A percentile compares a stretch with the other conserved stretches of the same genome.
Conservation (phyloP, 2,329 filamentous ascomycete genomes). For the Penicillium sp. region DNA sequence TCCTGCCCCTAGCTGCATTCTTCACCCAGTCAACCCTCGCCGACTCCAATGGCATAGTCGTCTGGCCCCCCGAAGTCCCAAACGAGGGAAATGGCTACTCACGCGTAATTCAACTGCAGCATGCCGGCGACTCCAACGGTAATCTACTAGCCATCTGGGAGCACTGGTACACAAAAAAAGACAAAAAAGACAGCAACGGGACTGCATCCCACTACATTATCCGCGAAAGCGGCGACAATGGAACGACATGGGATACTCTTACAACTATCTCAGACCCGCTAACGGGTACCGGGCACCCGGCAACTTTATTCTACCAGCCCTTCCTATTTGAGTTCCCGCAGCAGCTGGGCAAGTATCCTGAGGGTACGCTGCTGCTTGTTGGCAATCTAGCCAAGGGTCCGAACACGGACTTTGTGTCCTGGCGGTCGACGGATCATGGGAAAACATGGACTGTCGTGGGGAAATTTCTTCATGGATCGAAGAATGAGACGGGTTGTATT, state of each 20-base stretch:
- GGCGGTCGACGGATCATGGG: conserved; percentile 10
- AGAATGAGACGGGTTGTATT: conserved; percentile 1
- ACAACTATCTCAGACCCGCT: not conserved
- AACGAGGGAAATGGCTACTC: not conserved
- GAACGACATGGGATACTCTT: conserved; percentile 2
- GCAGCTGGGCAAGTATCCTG: conserved; percentile 13
- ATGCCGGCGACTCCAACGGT: conserved; percentile 4
- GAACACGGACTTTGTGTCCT: conserved; percentile 8
- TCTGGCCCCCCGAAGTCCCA: no score
- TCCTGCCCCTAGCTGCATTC: no score
- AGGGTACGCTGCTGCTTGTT: conserved; percentile 10
- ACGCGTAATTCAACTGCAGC: conserved; percentile 7
- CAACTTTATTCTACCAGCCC: not conserved
- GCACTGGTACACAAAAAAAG: conserved; percentile 1
- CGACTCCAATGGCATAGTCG: no score
- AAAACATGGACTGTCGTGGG: conserved; percentile 5
- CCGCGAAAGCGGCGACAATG: not conserved
- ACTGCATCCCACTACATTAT: conserved; percentile 9
- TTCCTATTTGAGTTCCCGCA: conserved; percentile 19
- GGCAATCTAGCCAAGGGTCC: conserved; percentile 5
- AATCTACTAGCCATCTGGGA: conserved; percentile 8
- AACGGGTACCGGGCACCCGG: not conserved
- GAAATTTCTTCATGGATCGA: no score
- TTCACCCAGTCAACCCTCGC: no score
- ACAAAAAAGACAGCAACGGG: not conserved